A percentile compares a stretch with the other conserved stretches of the same genome.
Conservation (phyloP, 2,329 filamentous ascomycete genomes). For the Xylariaceae sp. region DNA sequence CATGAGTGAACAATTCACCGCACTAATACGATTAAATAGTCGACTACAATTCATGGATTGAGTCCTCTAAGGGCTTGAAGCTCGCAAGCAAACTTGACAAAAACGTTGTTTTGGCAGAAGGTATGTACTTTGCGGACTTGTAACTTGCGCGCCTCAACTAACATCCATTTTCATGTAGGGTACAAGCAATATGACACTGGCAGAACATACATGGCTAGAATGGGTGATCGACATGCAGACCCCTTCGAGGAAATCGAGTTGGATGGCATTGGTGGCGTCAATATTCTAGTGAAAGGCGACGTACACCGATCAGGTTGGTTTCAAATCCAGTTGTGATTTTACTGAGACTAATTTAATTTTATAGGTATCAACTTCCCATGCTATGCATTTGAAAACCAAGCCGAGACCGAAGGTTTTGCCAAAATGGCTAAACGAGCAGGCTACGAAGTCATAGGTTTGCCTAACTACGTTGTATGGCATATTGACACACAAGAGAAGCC, state of each 20-base stretch:
- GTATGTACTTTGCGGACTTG: conserved; percentile 39
- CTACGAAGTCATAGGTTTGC: conserved; percentile 84
- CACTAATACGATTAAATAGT: conserved; percentile 47
- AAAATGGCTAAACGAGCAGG: conserved; percentile 98
- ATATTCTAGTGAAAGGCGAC: conserved; percentile 95
- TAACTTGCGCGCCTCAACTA: conserved; percentile 11
- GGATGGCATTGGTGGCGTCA: conserved; percentile 94
- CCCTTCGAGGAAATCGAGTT: conserved; percentile 89
- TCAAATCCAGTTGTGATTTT: background rate
- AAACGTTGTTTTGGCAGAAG: conserved; percentile 82
- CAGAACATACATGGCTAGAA: conserved; percentile 78
- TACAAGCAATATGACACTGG: conserved; percentile 93
- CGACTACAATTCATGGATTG: conserved; percentile 98
- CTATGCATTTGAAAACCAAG: conserved; percentile 97
- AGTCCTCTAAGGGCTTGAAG: conserved; percentile 77
- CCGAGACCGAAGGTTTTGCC: conserved; percentile 96
- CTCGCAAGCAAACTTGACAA: conserved; percentile 69
- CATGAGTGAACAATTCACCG: background rate
- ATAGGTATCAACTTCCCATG: conserved; percentile 93
- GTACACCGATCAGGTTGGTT: conserved; percentile 83
- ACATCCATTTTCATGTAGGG: conserved; percentile 42
- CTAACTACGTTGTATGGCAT: conserved; percentile 98
- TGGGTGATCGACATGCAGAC: conserved; percentile 89
- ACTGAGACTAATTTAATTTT: conserved; percentile 22
- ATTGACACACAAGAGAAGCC: conserved; percentile 94